These are phyloP conservation scores for Kluyveromyces nonfermentans DNA, from an alignment of 805 yeast species.

Conservation along the genomic window DNA sequence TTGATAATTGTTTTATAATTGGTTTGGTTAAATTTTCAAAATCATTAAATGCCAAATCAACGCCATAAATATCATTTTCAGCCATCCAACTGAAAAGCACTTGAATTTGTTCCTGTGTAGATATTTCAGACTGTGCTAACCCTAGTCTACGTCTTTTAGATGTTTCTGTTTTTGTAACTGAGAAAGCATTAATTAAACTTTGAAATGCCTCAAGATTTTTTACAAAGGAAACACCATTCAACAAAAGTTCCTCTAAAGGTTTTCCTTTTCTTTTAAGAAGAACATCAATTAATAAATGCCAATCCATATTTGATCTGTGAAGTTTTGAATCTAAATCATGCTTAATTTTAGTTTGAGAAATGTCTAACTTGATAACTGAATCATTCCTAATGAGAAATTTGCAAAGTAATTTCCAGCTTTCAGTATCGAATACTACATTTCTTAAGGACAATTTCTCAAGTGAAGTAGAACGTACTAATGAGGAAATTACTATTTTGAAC, in stretches of 20 bases:
- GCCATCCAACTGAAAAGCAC: constrained; percentile 51
- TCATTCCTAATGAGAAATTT: constrained; percentile 61
- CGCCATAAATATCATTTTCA: constrained; percentile 39
- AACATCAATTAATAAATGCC: constrained; percentile 69
- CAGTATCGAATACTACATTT: constrained; percentile 61
- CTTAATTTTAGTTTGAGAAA: constrained; percentile 51
- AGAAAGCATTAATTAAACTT: constrained; percentile 46
- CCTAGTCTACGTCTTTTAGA: constrained; percentile 43
- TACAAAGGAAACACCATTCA: constrained; percentile 67
- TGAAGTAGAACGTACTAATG: constrained; percentile 56
- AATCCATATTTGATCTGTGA: constrained; percentile 71
- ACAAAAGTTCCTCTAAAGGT: constrained; percentile 56
- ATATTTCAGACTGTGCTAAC: constrained; percentile 63
- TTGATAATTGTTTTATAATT: constrained; percentile 17
- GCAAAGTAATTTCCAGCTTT: constrained; percentile 74
- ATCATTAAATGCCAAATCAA: constrained; percentile 82
- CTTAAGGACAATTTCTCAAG: constrained; percentile 67
- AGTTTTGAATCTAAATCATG: constrained; percentile 26
- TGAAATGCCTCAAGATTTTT: constrained; percentile 42
- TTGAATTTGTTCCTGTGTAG: constrained; percentile 43
- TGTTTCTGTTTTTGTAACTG: constrained; percentile 28
- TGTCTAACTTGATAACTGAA: constrained; percentile 49
- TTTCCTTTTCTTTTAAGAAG: constrained; percentile 56
- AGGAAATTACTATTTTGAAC: constrained; percentile 62
- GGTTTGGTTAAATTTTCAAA: constrained; percentile 29